A percentile compares a stretch with the other conserved stretches of the same genome.
Conservation (phyloP, 164 flowering plant genomes). For the Pachysandra terminalis region DNA sequence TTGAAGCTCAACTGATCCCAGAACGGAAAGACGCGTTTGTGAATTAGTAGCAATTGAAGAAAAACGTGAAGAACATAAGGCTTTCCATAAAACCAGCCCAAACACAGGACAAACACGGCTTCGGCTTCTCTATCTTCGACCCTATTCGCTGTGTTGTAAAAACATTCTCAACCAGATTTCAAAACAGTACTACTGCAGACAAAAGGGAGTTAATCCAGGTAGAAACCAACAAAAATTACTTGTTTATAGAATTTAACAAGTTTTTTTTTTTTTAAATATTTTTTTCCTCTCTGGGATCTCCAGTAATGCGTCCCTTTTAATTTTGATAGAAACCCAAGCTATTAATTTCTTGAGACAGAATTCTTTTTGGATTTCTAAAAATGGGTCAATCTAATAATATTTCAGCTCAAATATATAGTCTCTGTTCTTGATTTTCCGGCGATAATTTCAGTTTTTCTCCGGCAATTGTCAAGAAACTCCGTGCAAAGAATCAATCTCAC, state of each 20-base stretch:
- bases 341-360: no score
- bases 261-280: no score
- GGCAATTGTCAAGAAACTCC: no score
- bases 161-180: conserved; percentile 17
- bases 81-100: conserved; percentile 33
- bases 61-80: conserved; percentile 74
- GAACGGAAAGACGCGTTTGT: conserved; percentile 98
- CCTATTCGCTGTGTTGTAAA: conserved; percentile 36
- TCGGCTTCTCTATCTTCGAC: conserved; percentile 55
- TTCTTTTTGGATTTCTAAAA: no score
- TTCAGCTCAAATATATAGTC: neutral
- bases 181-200: neutral
- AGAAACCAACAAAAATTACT: neutral
- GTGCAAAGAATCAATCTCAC: no score
- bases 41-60: conserved; percentile 87
- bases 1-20: conserved; percentile 93
- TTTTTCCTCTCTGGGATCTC: no score
- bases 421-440: neutral
- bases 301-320: no score
- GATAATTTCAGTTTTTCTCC: neutral
- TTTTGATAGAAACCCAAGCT: no score
- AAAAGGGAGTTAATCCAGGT: conserved; percentile 39
- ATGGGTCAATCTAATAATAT: no score
- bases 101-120: conserved; percentile 17
- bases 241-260: no score